Percentiles rank a stretch among this genome's conserved stretches.
Evolutionary conservation across 805 yeast species (phyloP).

Genomic region (Nematodospora valgi): DNA sequence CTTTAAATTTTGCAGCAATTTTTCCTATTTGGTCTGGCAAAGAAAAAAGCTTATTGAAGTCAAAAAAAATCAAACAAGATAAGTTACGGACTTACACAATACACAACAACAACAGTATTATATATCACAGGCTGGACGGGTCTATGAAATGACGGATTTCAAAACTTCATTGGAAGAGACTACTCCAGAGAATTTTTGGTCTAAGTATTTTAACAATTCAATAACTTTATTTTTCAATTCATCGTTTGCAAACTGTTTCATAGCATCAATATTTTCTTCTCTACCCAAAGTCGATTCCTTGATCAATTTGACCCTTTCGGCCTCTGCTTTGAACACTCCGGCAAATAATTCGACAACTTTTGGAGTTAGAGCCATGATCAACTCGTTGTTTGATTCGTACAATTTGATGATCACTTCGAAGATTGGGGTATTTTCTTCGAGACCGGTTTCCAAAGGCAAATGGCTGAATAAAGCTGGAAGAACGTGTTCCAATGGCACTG

Average conservation of each 20-base stretch:
- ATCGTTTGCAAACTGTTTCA: conserved; percentile 72
- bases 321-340: conserved; percentile 68
- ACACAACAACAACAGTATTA: neutral
- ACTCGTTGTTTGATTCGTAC: conserved; percentile 59
- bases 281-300: conserved; percentile 79
- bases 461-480: conserved; percentile 74
- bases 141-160: conserved; percentile 35
- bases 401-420: conserved; percentile 72
- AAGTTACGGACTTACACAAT: neutral
- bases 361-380: conserved; percentile 54
- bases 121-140: neutral
- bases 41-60: neutral
- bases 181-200: conserved; percentile 59
- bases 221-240: conserved; percentile 64
- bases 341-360: conserved; percentile 66
- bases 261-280: conserved; percentile 74
- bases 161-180: conserved; percentile 52
- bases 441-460: conserved; percentile 83
- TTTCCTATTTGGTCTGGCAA: conserved; percentile 7
- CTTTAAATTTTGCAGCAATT: too few relatives aligned
- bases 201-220: conserved; percentile 69
- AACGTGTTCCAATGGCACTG: conserved; percentile 70
- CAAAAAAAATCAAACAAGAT: neutral
- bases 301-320: conserved; percentile 65
- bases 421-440: conserved; percentile 90